A percentile compares a stretch with the other conserved stretches of the same genome.
Conservation (phyloP, 2,329 filamentous ascomycete genomes). For the Apiospora arundinis region DNA sequence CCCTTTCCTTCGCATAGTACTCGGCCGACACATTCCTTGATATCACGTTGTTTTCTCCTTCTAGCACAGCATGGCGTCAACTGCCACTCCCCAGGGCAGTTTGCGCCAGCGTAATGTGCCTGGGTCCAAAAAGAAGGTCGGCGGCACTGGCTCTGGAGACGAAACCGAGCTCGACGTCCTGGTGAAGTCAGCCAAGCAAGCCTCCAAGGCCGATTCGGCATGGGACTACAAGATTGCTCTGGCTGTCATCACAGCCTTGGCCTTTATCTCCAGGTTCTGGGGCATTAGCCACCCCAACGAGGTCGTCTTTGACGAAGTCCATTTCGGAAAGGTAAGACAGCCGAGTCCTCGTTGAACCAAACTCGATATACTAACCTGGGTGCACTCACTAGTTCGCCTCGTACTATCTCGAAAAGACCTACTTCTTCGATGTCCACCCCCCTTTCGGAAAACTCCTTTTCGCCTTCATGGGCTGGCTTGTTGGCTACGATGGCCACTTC, state of each 20-base stretch:
- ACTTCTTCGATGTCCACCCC: conserved; percentile 99
- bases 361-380: conserved; percentile 7
- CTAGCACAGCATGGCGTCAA: conserved; percentile 25
- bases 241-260: conserved; percentile 77
- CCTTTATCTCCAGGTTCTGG: conserved; percentile 93
- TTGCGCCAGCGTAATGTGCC: conserved; percentile 65
- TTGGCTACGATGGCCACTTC: conserved; percentile 96
- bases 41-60: conserved; percentile 15
- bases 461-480: conserved; percentile 94
- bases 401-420: conserved; percentile 92
- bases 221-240: conserved; percentile 86
- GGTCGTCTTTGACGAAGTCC: conserved; percentile 98
- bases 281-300: conserved; percentile 94
- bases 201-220: conserved; percentile 60
- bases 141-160: conserved; percentile 31
- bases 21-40: conserved; percentile 4
- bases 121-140: conserved; percentile 56
- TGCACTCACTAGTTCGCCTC: conserved; percentile 65
- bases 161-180: conserved; percentile 60
- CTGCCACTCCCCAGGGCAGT: conserved; percentile 54
- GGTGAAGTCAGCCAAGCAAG: conserved; percentile 48
- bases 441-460: conserved; percentile 98
- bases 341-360: conserved; percentile 4
- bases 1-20: background rate
- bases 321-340: conserved; percentile 91